Evolutionary conservation across 306 rosid genomes (phyloP).

Genomic region (Hippophae gyantsensis): DNA sequence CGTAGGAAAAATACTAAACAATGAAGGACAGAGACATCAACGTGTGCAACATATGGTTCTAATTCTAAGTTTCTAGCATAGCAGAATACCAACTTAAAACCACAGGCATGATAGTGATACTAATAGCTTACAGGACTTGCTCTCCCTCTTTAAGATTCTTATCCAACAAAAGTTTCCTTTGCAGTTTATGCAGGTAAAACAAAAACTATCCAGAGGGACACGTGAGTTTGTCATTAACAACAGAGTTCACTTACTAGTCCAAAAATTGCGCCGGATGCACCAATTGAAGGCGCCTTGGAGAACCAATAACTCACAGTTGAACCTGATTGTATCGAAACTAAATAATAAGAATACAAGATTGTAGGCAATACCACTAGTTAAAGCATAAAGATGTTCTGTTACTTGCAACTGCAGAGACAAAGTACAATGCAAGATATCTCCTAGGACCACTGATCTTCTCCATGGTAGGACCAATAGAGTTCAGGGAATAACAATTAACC

Average conservation of each 20-base stretch:
- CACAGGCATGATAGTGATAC: background rate
- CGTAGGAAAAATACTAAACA: background rate
- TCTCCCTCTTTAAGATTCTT: background rate
- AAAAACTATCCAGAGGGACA: background rate
- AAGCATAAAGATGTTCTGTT: constrained; percentile 40
- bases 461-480: constrained; percentile 73
- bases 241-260: constrained; percentile 63
- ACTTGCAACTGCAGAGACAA: constrained; percentile 82
- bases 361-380: constrained; percentile 36
- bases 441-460: constrained; percentile 69
- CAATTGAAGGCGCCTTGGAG: constrained; percentile 67
- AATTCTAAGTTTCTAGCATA: background rate
- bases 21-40: background rate
- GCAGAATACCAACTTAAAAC: background rate
- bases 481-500: constrained; percentile 80
- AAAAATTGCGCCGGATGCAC: constrained; percentile 91
- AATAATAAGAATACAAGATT: constrained; percentile 38
- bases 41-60: background rate
- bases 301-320: constrained; percentile 71
- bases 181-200: background rate
- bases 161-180: background rate
- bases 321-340: constrained; percentile 73
- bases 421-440: constrained; percentile 73
- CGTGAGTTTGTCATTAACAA: background rate
- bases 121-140: background rate